Evolutionary conservation across 257 asterid species (phyloP).

Genomic region (Fraxinus excelsior): DNA sequence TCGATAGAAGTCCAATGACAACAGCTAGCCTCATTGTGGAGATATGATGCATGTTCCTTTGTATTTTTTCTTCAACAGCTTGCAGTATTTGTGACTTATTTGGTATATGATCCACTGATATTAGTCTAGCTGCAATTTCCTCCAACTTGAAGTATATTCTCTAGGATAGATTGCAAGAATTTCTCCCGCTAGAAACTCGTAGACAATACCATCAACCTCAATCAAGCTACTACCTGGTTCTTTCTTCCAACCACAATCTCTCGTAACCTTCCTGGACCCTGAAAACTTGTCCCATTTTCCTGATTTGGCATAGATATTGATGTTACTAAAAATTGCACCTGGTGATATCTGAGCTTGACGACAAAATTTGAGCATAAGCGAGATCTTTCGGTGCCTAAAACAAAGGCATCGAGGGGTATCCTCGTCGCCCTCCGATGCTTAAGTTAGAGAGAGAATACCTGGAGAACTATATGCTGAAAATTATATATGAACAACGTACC

Average conservation of each 20-base stretch:
- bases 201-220: conserved; percentile 63
- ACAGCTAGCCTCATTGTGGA: conserved; percentile 78
- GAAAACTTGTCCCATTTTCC: conserved; percentile 73
- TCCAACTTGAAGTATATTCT: conserved; percentile 62
- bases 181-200: no score
- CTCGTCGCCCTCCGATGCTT: no score
- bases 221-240: conserved; percentile 86
- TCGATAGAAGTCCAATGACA: conserved; percentile 60
- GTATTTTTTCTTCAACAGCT: conserved; percentile 66
- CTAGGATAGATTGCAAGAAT: conserved; percentile 48
- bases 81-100: conserved; percentile 65
- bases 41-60: conserved; percentile 67
- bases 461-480: no score
- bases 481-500: no score
- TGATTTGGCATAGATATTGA: conserved; percentile 58
- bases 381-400: no score
- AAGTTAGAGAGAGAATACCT: no score
- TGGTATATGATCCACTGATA: conserved; percentile 48
- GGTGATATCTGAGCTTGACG: no score
- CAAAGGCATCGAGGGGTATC: no score
- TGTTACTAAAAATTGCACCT: no score
- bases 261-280: conserved; percentile 58
- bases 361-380: no score
- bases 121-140: conserved; percentile 51
- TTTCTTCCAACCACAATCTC: conserved; percentile 67